These are phyloP conservation scores for Pseudogymnoascus verrucosus DNA, from an alignment of 2,329 filamentous ascomycete genomes.

Conservation along the genomic window DNA sequence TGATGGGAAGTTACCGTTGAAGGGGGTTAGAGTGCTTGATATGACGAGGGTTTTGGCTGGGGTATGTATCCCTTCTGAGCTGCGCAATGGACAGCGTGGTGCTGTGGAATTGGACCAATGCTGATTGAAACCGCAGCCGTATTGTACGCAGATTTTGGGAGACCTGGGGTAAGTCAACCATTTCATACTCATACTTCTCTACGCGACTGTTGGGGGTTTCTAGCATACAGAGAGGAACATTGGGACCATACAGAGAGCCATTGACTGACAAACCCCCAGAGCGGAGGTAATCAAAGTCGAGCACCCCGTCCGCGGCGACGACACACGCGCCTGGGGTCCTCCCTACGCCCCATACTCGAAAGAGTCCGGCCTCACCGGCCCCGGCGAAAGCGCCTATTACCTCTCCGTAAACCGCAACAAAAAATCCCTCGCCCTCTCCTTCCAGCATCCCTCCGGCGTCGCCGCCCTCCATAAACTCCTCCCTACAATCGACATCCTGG, in stretches of 20 bases:
- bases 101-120: neutral
- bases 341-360: slow-evolving; percentile 76
- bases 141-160: slow-evolving; percentile 93
- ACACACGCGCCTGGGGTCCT: slow-evolving; percentile 93
- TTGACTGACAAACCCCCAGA: slow-evolving; percentile 36
- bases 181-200: slow-evolving; percentile 4
- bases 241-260: neutral
- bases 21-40: slow-evolving; percentile 83
- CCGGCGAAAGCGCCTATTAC: slow-evolving; percentile 93
- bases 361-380: slow-evolving; percentile 51
- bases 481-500: slow-evolving; percentile 79
- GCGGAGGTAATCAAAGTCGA: slow-evolving; percentile 97
- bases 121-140: slow-evolving; percentile 53
- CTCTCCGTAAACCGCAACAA: slow-evolving; percentile 96
- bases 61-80: slow-evolving; percentile 45
- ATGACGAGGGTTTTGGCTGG: slow-evolving; percentile 95
- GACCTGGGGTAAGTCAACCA: slow-evolving; percentile 71
- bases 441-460: slow-evolving; percentile 75
- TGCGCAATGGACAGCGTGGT: neutral
- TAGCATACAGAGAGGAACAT: slow-evolving; percentile 9
- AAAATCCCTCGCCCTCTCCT: slow-evolving; percentile 85
- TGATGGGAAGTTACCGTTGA: slow-evolving; percentile 56
- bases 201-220: slow-evolving; percentile 20
- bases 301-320: slow-evolving; percentile 83
- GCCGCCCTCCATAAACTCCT: slow-evolving; percentile 80